phyloP scores from a whole-genome alignment of 805 yeast species.

The Priceomyces medius region DNA sequence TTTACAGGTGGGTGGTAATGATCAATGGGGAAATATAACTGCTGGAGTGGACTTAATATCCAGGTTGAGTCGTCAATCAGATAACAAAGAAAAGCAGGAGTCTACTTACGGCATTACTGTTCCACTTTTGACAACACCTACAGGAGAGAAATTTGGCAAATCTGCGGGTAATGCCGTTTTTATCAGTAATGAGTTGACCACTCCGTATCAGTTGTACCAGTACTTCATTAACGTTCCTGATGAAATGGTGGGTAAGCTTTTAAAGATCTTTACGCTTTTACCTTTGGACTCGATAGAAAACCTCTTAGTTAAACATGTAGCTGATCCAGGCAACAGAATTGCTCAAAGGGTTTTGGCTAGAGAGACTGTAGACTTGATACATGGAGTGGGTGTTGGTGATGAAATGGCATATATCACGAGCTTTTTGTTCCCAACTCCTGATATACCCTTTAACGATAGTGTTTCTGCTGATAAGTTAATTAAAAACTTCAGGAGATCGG shows the following conservation, averaged over 20 bases:
- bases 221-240: slow-evolving; percentile 80
- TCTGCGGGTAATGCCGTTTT: slow-evolving; percentile 97
- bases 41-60: slow-evolving; percentile 90
- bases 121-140: slow-evolving; percentile 81
- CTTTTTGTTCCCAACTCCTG: slow-evolving; percentile 61
- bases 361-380: slow-evolving; percentile 84
- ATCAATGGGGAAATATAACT: slow-evolving; percentile 97
- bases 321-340: slow-evolving; percentile 59
- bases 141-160: slow-evolving; percentile 94
- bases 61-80: slow-evolving; percentile 40
- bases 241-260: slow-evolving; percentile 63
- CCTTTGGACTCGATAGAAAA: slow-evolving; percentile 59
- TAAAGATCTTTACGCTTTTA: slow-evolving; percentile 76
- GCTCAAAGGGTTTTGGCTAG: slow-evolving; percentile 80
- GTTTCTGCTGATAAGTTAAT: slow-evolving; percentile 50
- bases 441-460: slow-evolving; percentile 46
- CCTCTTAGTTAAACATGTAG: slow-evolving; percentile 51
- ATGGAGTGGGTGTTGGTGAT: slow-evolving; percentile 75
- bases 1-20: slow-evolving; percentile 92
- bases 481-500: slow-evolving; percentile 56
- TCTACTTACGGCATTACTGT: slow-evolving; percentile 77
- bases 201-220: slow-evolving; percentile 82
- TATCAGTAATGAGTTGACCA: slow-evolving; percentile 69
- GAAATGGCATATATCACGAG: slow-evolving; percentile 67
- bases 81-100: slow-evolving; percentile 13